These are phyloP conservation scores for Phaeotremella fagi DNA, from an alignment of 768 basidiomycete genomes.

Conservation along the genomic window DNA sequence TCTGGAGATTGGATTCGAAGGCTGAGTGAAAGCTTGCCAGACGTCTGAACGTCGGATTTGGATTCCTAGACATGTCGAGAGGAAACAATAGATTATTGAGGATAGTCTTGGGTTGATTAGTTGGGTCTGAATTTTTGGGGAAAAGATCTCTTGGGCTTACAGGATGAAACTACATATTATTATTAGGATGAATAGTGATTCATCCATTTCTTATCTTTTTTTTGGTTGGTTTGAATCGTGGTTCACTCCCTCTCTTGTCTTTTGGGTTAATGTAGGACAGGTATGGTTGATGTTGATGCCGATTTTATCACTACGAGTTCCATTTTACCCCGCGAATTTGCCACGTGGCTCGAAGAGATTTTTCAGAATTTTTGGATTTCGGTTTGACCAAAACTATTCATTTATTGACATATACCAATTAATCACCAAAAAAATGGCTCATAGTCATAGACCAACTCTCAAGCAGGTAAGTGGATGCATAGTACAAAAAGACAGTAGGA, in stretches of 20 bases:
- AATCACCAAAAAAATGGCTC: too few relatives aligned
- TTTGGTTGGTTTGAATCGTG: not conserved
- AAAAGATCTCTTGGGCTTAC: conserved; percentile 12
- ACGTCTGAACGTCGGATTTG: conserved; percentile 34
- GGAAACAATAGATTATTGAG: conserved; percentile 43
- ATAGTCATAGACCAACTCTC: conserved; percentile 73
- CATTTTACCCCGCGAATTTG: too few relatives aligned
- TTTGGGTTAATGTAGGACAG: too few relatives aligned
- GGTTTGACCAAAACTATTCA: too few relatives aligned
- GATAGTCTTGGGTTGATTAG: conserved; percentile 18
- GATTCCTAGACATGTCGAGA: conserved; percentile 42
- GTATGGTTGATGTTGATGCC: too few relatives aligned
- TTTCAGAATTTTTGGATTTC: not conserved
- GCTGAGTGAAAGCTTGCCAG: conserved; percentile 19
- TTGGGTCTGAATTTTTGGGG: not conserved
- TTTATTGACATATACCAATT: too few relatives aligned
- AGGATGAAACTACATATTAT: conserved; percentile 31
- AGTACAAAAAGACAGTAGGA: too few relatives aligned
- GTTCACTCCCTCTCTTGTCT: too few relatives aligned
- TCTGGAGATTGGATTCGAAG: not conserved
- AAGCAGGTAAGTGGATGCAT: conserved; percentile 62
- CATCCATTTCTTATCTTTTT: conserved; percentile 25
- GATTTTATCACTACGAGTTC: too few relatives aligned
- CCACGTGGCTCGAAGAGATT: too few relatives aligned
- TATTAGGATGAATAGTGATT: conserved; percentile 35